Base-by-base conservation (phyloP, 257 asterid genomes). In the Jacaranda mimosifolia region DNA sequence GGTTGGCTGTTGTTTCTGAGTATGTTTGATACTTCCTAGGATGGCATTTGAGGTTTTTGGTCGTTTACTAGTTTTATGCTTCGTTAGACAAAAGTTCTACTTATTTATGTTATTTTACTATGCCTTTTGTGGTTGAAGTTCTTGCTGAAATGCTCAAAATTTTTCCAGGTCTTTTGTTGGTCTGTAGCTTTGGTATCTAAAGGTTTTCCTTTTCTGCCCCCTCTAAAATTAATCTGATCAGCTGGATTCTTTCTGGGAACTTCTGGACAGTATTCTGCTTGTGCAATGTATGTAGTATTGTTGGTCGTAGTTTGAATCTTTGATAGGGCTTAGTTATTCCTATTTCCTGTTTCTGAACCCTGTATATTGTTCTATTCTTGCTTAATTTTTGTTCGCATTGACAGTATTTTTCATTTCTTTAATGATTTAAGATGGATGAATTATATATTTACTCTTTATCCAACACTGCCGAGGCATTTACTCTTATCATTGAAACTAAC, bases 401-500 rank as follows among this genome's bases (percentile, higher is more conserved):
- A 36, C 75, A 19, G 5, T 49, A 48, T 4, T 13, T 48, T 13
- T 75, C 6, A 12, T 46, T 35, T 45, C 63, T 63, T 19, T 45
- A 9, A 12, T 26, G 2, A 14, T 67, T 59, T 74, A 19, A 53
- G 46, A 55, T 35, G 35, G 48, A 19, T 17, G 39, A 58, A 35
- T 14, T 56, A 21, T 12, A 19, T 10, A 26, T 26, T 26, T 26
- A 26, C 21, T 70, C 43, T 43, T 36, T n/a, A n/a, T n/a, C n/a
- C n/a, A n/a, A n/a, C n/a, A n/a, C n/a, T n/a, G n/a, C n/a, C n/a
- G n/a, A n/a, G n/a, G n/a, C n/a, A 26, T 26, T 26, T 26, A 26
- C 21, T 70, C 43, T 43, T 36, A 35, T 72, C 12, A 46, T 11
- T 7, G 19, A 39, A 39, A 67, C 83, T 84, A 72, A 82, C 75